Conservation (phyloP, 805 yeast species). For the Groenewaldozyma tartarivorans region DNA sequence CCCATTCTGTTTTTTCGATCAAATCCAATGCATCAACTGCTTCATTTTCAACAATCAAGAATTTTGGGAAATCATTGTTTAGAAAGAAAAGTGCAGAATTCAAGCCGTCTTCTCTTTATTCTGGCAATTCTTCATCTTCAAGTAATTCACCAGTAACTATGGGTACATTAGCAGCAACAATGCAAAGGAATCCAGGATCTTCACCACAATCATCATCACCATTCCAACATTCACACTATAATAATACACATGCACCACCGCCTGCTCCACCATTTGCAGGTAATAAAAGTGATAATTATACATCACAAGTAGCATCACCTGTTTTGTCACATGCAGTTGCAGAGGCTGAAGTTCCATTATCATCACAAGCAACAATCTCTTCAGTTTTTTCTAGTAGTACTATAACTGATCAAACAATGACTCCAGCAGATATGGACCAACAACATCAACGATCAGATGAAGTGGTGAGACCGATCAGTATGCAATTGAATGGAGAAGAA, state of each 20-base stretch:
- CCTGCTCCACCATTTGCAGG: no score
- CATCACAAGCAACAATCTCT: slow-evolving; percentile 2
- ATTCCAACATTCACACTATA: no score
- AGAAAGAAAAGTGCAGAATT: not conserved
- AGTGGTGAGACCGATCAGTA: not conserved
- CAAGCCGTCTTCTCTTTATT: not conserved
- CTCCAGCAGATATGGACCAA: not conserved
- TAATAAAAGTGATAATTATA: not conserved
- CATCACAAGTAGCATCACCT: slow-evolving; percentile 6
- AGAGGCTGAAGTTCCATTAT: slow-evolving; percentile 11
- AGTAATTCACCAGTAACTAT: slow-evolving; percentile 1
- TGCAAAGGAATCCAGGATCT: not conserved
- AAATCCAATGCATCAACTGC: slow-evolving; percentile 20
- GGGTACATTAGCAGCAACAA: not conserved
- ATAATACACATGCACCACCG: no score
- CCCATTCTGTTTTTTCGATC: slow-evolving; percentile 19
- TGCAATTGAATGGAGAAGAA: not conserved
- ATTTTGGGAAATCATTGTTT: slow-evolving; percentile 7
- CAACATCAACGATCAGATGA: not conserved
- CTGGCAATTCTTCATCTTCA: not conserved
- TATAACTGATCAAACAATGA: slow-evolving; percentile 1
- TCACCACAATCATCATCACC: not conserved
- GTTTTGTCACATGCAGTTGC: slow-evolving; percentile 14
- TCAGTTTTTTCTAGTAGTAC: slow-evolving; percentile 3
- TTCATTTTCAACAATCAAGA: slow-evolving; percentile 19